phyloP scores from a whole-genome alignment of 208 protist species.

The Acanthamoeba quina region DNA sequence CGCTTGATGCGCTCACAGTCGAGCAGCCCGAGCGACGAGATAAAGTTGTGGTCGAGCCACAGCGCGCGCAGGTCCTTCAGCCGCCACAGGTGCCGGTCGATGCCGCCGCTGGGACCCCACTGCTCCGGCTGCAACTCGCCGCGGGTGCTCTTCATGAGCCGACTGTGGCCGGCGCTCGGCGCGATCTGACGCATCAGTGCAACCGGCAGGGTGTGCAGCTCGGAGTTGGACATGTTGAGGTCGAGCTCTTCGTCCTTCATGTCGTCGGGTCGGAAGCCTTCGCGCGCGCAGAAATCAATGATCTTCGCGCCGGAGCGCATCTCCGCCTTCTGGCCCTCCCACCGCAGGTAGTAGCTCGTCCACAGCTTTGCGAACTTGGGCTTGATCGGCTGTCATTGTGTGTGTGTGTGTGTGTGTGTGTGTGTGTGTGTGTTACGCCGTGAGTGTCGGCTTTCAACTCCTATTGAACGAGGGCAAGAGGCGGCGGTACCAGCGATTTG shows the following conservation, averaged over 20 bases:
- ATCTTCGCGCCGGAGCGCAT: constrained; percentile 2
- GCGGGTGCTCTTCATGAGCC: neutral
- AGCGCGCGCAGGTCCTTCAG: neutral
- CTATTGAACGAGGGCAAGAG: neutral
- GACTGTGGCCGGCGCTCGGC: neutral
- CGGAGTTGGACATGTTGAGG: constrained; percentile 15
- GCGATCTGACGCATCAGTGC: neutral
- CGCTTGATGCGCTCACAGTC: neutral
- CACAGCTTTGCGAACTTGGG: constrained; percentile 21
- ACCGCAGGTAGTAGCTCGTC: constrained; percentile 43
- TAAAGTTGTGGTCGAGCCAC: constrained; percentile 16
- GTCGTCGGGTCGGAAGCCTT: neutral
- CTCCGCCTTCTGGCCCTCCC: constrained; percentile 36
- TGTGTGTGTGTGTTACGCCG: neutral
- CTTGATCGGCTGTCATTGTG: neutral
- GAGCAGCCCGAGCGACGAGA: neutral
- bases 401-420: neutral
- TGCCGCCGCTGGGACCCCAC: neutral
- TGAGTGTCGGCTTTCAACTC: too few relatives aligned
- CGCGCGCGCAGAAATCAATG: neutral
- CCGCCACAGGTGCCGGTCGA: neutral
- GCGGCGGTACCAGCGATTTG: neutral
- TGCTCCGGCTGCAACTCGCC: constrained; percentile 25
- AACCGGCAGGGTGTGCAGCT: neutral
- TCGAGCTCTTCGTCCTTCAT: constrained; percentile 28